Conservation (phyloP, 73 alveolate species). For the Blepharisma stoltei region DNA sequence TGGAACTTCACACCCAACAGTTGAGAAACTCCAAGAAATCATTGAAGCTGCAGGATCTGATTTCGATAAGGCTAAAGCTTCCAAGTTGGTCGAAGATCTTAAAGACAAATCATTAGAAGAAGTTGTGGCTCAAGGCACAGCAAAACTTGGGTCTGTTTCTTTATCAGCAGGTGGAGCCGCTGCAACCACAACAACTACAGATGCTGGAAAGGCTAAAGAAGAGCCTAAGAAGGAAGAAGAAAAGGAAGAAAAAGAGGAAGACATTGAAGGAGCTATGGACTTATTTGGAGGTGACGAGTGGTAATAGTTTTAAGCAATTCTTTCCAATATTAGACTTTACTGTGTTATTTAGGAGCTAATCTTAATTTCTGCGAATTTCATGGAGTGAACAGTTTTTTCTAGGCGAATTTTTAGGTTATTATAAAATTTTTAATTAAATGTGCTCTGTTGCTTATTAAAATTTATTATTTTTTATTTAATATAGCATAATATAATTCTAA, state of each 20-base stretch:
- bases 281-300: slow-evolving; percentile 28
- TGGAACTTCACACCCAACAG: slow-evolving; percentile 6
- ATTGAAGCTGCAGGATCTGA: slow-evolving; percentile 15
- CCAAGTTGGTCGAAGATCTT: slow-evolving; percentile 3
- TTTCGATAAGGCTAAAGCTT: neutral
- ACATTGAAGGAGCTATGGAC: neutral
- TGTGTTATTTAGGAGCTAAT: too few relatives aligned
- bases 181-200: neutral
- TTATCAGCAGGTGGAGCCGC: slow-evolving; percentile 1
- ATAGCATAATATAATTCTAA: too few relatives aligned
- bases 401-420: too few relatives aligned
- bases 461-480: too few relatives aligned
- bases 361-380: too few relatives aligned
- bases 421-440: too few relatives aligned
- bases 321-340: too few relatives aligned
- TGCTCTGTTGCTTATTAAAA: too few relatives aligned
- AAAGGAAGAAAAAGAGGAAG: slow-evolving; percentile 12
- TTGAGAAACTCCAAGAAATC: neutral
- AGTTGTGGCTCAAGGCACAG: slow-evolving; percentile 16
- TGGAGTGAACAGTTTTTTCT: too few relatives aligned
- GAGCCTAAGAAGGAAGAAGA: slow-evolving; percentile 13
- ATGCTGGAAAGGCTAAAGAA: neutral
- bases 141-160: neutral
- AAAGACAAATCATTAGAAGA: slow-evolving; percentile 23
- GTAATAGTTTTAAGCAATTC: neutral